These are phyloP conservation scores for Aspergillus calidoustus DNA, from an alignment of 2,329 filamentous ascomycete genomes.

Conservation along the genomic window DNA sequence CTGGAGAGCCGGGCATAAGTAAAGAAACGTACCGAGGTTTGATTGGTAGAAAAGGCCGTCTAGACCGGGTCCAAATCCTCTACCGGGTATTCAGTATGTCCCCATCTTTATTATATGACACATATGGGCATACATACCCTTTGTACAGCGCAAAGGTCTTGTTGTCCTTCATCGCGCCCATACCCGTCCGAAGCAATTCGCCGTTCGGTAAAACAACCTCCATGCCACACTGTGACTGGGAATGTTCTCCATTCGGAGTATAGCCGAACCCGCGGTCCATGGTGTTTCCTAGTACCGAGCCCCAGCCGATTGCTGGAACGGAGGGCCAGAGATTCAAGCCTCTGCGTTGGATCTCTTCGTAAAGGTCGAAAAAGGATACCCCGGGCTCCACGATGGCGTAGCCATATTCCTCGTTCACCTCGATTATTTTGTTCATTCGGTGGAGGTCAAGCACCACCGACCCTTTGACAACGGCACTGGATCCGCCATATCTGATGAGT, in stretches of 20 bases:
- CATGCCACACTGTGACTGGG: constrained; percentile 48
- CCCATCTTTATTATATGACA: no score
- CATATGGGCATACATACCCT: neutral
- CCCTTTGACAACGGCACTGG: neutral
- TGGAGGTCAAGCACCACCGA: constrained; percentile 4
- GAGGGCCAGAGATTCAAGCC: constrained; percentile 34
- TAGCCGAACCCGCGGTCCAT: constrained; percentile 54
- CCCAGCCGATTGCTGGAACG: constrained; percentile 41
- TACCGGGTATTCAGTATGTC: constrained; percentile 19
- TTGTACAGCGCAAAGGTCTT: neutral
- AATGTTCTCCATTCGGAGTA: constrained; percentile 47
- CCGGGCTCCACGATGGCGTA: constrained; percentile 61
- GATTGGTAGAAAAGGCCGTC: constrained; percentile 58
- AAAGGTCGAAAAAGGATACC: constrained; percentile 58
- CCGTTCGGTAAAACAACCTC: constrained; percentile 56
- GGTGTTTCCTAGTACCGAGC: constrained; percentile 53
- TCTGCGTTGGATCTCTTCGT: constrained; percentile 39
- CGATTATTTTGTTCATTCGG: constrained; percentile 57
- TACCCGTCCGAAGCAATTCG: constrained; percentile 51
- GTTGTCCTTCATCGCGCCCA: constrained; percentile 45
- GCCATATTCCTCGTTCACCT: constrained; percentile 57
- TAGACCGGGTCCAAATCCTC: constrained; percentile 45
- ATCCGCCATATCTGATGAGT: constrained; percentile 5
- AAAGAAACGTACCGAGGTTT: constrained; percentile 39
- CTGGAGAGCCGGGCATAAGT: no score